A percentile compares a stretch with the other conserved stretches of the same genome.
Conservation (phyloP, 768 basidiomycete species). For the Clitopilus passeckerianus region DNA sequence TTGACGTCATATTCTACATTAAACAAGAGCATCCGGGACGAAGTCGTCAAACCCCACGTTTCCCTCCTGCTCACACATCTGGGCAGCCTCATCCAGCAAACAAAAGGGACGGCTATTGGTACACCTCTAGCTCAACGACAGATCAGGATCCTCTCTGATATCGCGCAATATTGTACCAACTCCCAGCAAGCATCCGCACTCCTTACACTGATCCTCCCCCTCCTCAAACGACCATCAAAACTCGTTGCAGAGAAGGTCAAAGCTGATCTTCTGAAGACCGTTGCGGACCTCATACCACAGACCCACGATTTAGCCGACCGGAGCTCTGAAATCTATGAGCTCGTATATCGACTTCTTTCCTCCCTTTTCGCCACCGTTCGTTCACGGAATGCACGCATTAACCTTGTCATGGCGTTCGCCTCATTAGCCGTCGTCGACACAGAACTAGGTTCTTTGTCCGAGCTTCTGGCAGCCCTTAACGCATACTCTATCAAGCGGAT, state of each 20-base stretch:
- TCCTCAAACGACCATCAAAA: conserved; percentile 73
- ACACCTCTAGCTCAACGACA: conserved; percentile 76
- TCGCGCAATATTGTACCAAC: conserved; percentile 72
- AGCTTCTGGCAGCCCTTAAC: conserved; percentile 67
- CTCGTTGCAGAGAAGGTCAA: conserved; percentile 85
- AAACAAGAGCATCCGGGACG: conserved; percentile 42
- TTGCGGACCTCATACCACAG: conserved; percentile 59
- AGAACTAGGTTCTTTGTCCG: conserved; percentile 41
- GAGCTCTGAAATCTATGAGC: conserved; percentile 36
- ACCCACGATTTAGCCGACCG: conserved; percentile 55
- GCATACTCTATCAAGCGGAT: conserved; percentile 78
- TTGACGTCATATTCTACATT: conserved; percentile 53
- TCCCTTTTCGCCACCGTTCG: conserved; percentile 75
- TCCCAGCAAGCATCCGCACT: conserved; percentile 69
- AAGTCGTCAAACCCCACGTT: conserved; percentile 66
- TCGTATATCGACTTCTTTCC: conserved; percentile 64
- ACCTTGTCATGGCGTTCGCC: conserved; percentile 63
- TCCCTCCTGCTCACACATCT: conserved; percentile 69
- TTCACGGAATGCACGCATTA: conserved; percentile 63
- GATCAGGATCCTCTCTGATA: conserved; percentile 72
- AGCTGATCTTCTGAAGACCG: conserved; percentile 70
- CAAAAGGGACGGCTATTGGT: conserved; percentile 46
- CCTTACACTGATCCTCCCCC: conserved; percentile 67
- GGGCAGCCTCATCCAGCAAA: conserved; percentile 60
- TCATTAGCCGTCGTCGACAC: conserved; percentile 39